Conservation (phyloP, 352 stramenopile species). For the Pythium folliculosum region DNA sequence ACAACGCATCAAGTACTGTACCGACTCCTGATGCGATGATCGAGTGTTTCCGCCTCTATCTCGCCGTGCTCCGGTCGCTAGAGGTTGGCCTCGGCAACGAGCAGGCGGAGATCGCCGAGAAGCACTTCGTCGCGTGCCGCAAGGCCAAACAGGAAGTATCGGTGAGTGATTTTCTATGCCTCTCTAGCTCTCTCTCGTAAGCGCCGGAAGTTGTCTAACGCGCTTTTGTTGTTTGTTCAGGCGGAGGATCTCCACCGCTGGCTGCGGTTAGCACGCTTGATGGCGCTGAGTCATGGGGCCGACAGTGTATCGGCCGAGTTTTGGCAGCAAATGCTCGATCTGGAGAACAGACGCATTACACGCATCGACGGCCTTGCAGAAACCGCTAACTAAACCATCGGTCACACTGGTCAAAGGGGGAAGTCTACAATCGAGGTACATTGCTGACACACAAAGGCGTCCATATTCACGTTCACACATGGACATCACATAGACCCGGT, state of each 20-base stretch:
- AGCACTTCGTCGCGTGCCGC: constrained; percentile 74
- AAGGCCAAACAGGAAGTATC: constrained; percentile 69
- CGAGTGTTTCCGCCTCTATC: constrained; percentile 68
- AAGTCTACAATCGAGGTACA: not conserved
- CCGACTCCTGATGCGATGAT: constrained; percentile 34
- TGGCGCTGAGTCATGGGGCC: constrained; percentile 66
- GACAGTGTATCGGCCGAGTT: constrained; percentile 42
- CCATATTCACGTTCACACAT: not conserved
- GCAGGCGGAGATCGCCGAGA: constrained; percentile 73
- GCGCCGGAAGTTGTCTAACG: not conserved
- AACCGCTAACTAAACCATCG: not conserved
- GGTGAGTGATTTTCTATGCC: constrained; percentile 36
- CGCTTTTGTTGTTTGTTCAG: constrained; percentile 33
- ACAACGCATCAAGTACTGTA: not conserved
- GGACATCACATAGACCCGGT: not conserved
- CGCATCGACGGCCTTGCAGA: constrained; percentile 26
- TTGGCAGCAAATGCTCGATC: constrained; percentile 63
- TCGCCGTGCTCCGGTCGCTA: constrained; percentile 58
- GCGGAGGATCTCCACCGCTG: constrained; percentile 78
- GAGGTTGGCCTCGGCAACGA: constrained; percentile 69
- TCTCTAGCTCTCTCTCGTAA: not conserved
- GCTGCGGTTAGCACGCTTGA: constrained; percentile 67
- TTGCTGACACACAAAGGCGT: not conserved
- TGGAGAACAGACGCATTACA: constrained; percentile 50
- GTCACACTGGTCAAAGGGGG: too few relatives aligned